Base-by-base conservation (phyloP, 2,329 filamentous ascomycete genomes). In the Aspergillus sp. region DNA sequence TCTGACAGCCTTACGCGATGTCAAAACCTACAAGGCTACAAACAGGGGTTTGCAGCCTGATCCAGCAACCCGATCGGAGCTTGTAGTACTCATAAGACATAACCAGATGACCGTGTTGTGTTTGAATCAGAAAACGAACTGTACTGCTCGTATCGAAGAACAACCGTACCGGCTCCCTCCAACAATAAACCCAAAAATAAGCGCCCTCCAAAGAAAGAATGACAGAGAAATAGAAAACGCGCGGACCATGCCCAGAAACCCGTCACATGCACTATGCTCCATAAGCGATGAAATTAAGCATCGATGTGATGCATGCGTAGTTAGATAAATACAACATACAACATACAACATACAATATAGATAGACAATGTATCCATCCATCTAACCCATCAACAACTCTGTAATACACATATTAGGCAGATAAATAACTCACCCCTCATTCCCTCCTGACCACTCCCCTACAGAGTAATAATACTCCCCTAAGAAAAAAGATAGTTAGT, bases 1-100 rank as follows among this genome's bases (percentile, higher is more conserved):
- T 30, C 23, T n/a, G 27, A 30, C 39, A 55, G 53, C 53, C 53
- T 55, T 47, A 55, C 53, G n/a, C 52, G 19, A 17, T 44, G 23
- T 8, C 52, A 25, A 17, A 32, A 38, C 27, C 17, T 39, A 54
- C 38, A 27, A 54, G 38, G 39, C 23, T 54, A 55, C 25, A 32
- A 36, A 5, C 32, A 36, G 11, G 10, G 44, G 47, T 30, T 17
- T 50, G 15, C 25, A 30, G n/a, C 47, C 47, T 50, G 15, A 30
- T 32, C 15, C 15, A 30, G 15, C 17, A 27, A 50, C 25, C 23
- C 47, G 41, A 44, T 21, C 41, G 21, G 41, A 44, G 5, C 10
- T 36, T 13, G 32, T 36, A 36, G 21, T 44, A 21, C 17, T 44
- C 41, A 44, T 5, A n/a, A 23, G 19, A 44, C 19, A 44, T 10